Percentiles rank a stretch among this genome's conserved stretches.
Conservation (phyloP, 2,329 filamentous ascomycete genomes). For the Cadophora sp. region DNA sequence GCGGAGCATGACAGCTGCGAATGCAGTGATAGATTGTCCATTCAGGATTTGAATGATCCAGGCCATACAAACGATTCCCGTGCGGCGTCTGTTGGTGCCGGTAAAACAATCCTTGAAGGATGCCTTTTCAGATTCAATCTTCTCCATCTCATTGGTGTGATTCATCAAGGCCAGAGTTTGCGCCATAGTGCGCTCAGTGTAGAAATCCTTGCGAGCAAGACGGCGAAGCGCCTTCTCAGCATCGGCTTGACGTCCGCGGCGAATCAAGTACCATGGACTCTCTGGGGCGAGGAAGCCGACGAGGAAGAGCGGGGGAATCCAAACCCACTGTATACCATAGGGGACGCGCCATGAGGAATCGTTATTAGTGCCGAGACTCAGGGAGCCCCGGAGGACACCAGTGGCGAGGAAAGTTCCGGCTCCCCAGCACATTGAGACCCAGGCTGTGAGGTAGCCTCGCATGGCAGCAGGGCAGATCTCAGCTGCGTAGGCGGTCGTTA, state of each 20-base stretch:
- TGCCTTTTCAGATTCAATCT: conserved; percentile 14
- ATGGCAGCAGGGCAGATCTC: conserved; percentile 41
- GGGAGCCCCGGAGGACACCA: conserved; percentile 38
- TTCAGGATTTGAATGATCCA: conserved; percentile 19
- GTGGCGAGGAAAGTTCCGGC: conserved; percentile 39
- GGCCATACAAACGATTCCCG: conserved; percentile 14
- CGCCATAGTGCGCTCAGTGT: neutral
- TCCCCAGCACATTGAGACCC: conserved; percentile 42
- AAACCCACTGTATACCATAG: conserved; percentile 34
- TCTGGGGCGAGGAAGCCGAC: conserved; percentile 44
- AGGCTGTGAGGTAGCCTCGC: conserved; percentile 39
- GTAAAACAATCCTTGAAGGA: conserved; percentile 12
- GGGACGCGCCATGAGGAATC: conserved; percentile 33
- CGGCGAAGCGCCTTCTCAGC: conserved; percentile 39
- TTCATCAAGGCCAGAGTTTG: conserved; percentile 15
- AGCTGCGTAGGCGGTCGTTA: conserved; percentile 35
- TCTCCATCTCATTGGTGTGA: conserved; percentile 20
- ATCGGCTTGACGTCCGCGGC: conserved; percentile 40
- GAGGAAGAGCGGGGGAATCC: conserved; percentile 35
- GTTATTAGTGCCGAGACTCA: conserved; percentile 24
- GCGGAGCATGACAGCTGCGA: conserved; percentile 9
- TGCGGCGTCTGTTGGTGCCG: conserved; percentile 18
- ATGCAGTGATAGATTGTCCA: conserved; percentile 11
- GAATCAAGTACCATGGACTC: conserved; percentile 45
- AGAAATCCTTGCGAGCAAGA: conserved; percentile 15